These are phyloP conservation scores for Cnidoscolus chayamansa DNA, from an alignment of 441 rosid species.

Conservation along the genomic window DNA sequence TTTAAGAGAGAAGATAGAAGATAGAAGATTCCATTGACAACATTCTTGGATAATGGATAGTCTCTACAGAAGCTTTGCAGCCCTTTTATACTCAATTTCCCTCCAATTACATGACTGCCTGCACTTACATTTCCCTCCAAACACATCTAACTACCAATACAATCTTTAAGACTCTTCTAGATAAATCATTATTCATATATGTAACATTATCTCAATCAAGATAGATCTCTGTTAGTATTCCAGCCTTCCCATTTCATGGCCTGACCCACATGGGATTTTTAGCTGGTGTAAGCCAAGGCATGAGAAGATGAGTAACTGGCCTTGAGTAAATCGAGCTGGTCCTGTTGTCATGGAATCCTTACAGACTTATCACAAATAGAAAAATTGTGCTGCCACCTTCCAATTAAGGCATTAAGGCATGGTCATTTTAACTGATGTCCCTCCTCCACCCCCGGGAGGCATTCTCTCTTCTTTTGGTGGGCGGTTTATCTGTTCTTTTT, in stretches of 20 bases:
- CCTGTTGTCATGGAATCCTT: neutral
- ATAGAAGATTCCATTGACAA: too few relatives aligned
- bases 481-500: too few relatives aligned
- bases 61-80: too few relatives aligned
- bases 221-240: neutral
- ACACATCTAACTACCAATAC: too few relatives aligned
- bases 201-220: neutral
- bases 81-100: too few relatives aligned
- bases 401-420: neutral
- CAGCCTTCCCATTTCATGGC: neutral
- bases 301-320: neutral
- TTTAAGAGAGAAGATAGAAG: too few relatives aligned
- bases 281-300: neutral
- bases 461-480: too few relatives aligned
- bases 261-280: neutral
- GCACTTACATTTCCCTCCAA: too few relatives aligned
- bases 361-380: neutral
- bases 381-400: neutral
- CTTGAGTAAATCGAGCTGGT: neutral
- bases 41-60: too few relatives aligned
- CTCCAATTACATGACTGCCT: too few relatives aligned
- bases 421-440: neutral
- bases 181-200: too few relatives aligned
- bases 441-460: neutral
- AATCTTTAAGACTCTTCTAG: too few relatives aligned